Evolutionary conservation across 2,329 filamentous ascomycete species (phyloP).

Genomic region (Neophaeococcomyces aloes): DNA sequence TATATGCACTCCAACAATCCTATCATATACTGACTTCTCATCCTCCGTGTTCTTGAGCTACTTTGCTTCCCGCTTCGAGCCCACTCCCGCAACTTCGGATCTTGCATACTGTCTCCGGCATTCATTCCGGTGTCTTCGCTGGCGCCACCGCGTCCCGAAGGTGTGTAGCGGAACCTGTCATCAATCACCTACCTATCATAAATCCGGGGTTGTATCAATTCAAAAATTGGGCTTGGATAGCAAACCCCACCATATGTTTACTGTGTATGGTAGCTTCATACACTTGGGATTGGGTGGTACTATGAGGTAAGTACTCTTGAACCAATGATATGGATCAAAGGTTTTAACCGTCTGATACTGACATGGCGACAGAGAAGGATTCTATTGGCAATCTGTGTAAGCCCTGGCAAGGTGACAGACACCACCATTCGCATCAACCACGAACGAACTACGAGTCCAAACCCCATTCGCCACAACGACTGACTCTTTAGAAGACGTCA

Average conservation of each 20-base stretch:
- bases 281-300: background rate
- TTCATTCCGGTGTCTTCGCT: background rate
- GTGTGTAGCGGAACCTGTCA: background rate
- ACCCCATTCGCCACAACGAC: no score
- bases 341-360: no score
- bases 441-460: no score
- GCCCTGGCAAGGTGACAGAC: no score
- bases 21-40: conserved; percentile 18
- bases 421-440: no score
- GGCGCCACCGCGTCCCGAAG: background rate
- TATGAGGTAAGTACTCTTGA: background rate
- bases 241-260: background rate
- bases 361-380: no score
- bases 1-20: background rate
- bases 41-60: conserved; percentile 21
- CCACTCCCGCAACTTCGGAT: background rate
- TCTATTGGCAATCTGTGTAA: no score
- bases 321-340: no score
- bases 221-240: conserved; percentile 1
- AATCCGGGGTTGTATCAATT: background rate
- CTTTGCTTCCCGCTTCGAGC: conserved; percentile 1
- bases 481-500: no score
- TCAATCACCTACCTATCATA: background rate
- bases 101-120: background rate
- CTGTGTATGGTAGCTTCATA: background rate